Conservation (phyloP, 1,284 basidiomycete species). For the Cutaneotrichosporon arboriforme region DNA sequence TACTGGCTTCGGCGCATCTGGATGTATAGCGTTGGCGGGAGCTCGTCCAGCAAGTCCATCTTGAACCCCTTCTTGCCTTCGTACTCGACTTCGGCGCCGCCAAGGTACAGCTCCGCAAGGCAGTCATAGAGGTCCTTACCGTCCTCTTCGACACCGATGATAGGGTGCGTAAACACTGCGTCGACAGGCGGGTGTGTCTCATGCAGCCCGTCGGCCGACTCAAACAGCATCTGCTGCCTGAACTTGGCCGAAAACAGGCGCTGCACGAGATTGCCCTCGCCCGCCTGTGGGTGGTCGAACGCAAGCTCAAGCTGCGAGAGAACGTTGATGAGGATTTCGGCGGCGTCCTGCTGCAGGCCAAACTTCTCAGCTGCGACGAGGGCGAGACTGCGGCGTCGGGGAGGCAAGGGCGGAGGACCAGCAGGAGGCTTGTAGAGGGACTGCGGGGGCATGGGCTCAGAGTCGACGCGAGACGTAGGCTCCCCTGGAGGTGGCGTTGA, state of each 20-base stretch:
- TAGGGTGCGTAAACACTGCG: conserved; percentile 87
- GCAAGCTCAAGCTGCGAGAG: conserved; percentile 97
- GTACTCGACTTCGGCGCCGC: conserved; percentile 75
- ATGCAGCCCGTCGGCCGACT: conserved; percentile 49
- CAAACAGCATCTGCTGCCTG: conserved; percentile 63
- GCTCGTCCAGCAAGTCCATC: conserved; percentile 77
- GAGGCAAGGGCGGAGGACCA: conserved; percentile 4
- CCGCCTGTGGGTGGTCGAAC: conserved; percentile 52
- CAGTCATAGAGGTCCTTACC: conserved; percentile 88
- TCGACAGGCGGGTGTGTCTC: conserved; percentile 59
- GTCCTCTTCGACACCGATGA: conserved; percentile 81
- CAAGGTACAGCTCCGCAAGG: conserved; percentile 77
- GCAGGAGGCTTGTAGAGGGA: background rate
- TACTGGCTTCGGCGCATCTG: conserved; percentile 98
- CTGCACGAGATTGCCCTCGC: conserved; percentile 61
- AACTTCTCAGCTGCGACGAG: conserved; percentile 22
- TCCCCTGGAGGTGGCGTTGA: background rate
- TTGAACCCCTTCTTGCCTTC: conserved; percentile 80
- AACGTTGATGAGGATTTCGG: conserved; percentile 98
- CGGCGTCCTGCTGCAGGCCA: conserved; percentile 95
- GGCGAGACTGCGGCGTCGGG: conserved; percentile 12
- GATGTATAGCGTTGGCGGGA: conserved; percentile 88
- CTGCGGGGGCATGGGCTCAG: background rate
- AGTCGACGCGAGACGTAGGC: no score
- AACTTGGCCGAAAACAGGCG: conserved; percentile 83